Percentiles rank a stretch among this genome's conserved stretches.
Evolutionary conservation across 2,329 filamentous ascomycete genomes (phyloP).

Genomic region (Exophiala sp.): DNA sequence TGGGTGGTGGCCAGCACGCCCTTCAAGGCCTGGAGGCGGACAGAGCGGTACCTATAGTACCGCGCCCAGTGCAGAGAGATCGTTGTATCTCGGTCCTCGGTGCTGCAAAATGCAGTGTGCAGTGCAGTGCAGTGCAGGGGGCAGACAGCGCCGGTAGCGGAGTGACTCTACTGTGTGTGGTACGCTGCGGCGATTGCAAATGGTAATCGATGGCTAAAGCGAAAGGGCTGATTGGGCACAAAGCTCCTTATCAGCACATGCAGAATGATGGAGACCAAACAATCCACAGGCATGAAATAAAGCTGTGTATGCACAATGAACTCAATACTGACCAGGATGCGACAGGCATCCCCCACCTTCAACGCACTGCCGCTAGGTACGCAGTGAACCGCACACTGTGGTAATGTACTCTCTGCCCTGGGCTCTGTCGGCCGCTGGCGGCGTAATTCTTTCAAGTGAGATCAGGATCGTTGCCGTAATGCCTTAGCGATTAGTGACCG

Average conservation of each 20-base stretch:
- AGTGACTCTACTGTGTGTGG: constrained; percentile 7
- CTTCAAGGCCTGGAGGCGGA: too few relatives aligned
- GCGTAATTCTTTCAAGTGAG: neutral
- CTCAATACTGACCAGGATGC: neutral
- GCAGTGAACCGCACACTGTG: neutral
- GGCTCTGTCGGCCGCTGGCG: neutral
- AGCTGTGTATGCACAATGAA: neutral
- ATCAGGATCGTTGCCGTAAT: neutral
- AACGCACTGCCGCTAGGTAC: too few relatives aligned
- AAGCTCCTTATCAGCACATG: constrained; percentile 24
- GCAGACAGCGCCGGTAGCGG: constrained; percentile 18
- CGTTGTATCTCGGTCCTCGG: too few relatives aligned
- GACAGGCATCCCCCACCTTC: neutral
- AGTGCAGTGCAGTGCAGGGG: too few relatives aligned
- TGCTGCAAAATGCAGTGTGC: too few relatives aligned
- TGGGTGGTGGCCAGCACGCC: neutral
- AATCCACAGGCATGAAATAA: neutral
- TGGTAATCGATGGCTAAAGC: constrained; percentile 22
- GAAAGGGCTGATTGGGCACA: constrained; percentile 12
- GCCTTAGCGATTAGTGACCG: neutral
- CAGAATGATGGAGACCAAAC: constrained; percentile 19
- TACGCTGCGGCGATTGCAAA: constrained; percentile 23
- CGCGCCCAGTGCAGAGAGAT: too few relatives aligned
- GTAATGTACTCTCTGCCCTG: neutral
- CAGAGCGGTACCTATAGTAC: too few relatives aligned